Percentiles rank a stretch among this genome's conserved stretches.
phyloP scores from a whole-genome alignment of 1,139 yeast species.

The Hansenula lynferdii region DNA sequence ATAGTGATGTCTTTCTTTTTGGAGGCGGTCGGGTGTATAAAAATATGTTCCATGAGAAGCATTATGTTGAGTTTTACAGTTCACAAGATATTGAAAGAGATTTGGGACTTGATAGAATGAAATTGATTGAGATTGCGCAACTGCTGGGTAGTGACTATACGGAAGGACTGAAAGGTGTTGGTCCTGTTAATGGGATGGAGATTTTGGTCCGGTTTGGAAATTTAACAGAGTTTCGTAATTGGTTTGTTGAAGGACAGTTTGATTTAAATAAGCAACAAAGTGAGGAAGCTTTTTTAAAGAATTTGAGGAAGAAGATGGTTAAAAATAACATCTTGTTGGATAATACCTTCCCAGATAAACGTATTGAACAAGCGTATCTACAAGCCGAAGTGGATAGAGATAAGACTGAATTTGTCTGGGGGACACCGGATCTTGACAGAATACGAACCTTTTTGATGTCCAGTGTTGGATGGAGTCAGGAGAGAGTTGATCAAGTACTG shows the following conservation, averaged over 20 bases:
- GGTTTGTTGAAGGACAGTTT: constrained; percentile 44
- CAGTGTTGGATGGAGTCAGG: constrained; percentile 80
- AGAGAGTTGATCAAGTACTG: constrained; percentile 74
- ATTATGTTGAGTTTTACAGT: constrained; percentile 84
- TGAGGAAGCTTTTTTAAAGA: constrained; percentile 44
- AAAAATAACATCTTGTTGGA: constrained; percentile 40
- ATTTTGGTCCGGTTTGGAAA: constrained; percentile 77
- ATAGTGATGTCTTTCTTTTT: constrained; percentile 92
- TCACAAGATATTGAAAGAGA: constrained; percentile 51
- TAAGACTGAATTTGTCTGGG: constrained; percentile 80
- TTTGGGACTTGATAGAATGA: constrained; percentile 58
- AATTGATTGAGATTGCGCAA: constrained; percentile 73
- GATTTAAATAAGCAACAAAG: constrained; percentile 32
- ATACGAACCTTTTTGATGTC: constrained; percentile 64
- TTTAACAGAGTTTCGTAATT: constrained; percentile 40
- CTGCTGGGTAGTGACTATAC: constrained; percentile 93
- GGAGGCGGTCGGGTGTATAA: constrained; percentile 85
- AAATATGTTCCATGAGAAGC: constrained; percentile 92
- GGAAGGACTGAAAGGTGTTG: constrained; percentile 85
- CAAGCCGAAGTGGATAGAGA: constrained; percentile 84
- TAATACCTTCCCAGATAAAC: constrained; percentile 62
- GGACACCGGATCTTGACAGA: constrained; percentile 78
- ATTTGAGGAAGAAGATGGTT: constrained; percentile 59
- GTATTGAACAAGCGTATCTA: constrained; percentile 68
- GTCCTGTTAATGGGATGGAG: constrained; percentile 92